Conservation (phyloP, 441 rosid genomes). For the Pelargonium citronellum region DNA sequence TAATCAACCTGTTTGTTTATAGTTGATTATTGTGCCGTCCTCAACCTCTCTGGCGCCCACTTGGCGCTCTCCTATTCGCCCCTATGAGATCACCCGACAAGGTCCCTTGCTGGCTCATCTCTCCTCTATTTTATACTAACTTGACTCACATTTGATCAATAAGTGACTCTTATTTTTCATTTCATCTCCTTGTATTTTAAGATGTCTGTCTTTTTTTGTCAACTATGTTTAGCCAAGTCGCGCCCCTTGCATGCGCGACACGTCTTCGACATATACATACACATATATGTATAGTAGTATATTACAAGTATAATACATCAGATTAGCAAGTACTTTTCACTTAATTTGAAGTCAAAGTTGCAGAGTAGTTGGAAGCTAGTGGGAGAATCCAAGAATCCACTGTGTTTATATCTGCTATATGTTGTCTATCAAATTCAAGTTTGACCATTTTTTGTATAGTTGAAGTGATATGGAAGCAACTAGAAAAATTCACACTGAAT, state of each 20-base stretch:
- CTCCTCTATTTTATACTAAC: slow-evolving; percentile 13
- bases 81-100: slow-evolving; percentile 26
- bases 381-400: slow-evolving; percentile 22
- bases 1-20: not conserved
- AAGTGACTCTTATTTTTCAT: slow-evolving; percentile 7
- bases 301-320: slow-evolving; percentile 12
- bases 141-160: slow-evolving; percentile 18
- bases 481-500: not conserved
- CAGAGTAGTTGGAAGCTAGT: slow-evolving; percentile 32
- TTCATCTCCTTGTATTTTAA: not conserved
- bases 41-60: slow-evolving; percentile 22
- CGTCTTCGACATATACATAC: slow-evolving; percentile 6
- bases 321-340: slow-evolving; percentile 7
- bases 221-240: slow-evolving; percentile 19
- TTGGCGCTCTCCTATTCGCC: slow-evolving; percentile 20
- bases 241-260: slow-evolving; percentile 36
- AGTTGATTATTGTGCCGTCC: slow-evolving; percentile 29
- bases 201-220: slow-evolving; percentile 19
- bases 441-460: not conserved
- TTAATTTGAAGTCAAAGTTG: slow-evolving; percentile 31
- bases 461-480: slow-evolving; percentile 3
- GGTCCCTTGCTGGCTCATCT: slow-evolving; percentile 25
- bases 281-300: not conserved
- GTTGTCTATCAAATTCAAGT: not conserved
- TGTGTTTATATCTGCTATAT: slow-evolving; percentile 4